Conservation (phyloP, 306 rosid genomes). For the Acacia crassicarpa region DNA sequence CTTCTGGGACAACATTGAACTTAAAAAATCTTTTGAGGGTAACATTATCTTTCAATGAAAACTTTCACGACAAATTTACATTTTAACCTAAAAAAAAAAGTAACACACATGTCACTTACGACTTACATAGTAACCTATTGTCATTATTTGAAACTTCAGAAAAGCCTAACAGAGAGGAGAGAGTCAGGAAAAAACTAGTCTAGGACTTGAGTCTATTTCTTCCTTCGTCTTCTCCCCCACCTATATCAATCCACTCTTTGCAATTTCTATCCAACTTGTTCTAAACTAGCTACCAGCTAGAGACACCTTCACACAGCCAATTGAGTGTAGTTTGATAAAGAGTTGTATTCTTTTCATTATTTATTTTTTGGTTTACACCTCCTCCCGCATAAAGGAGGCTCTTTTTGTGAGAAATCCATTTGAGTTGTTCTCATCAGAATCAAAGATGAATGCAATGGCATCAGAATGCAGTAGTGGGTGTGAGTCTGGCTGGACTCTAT, state of each 20-base stretch:
- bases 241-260: conserved; percentile 26
- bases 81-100: neutral
- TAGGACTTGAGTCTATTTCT: conserved; percentile 47
- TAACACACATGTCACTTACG: neutral
- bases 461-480: conserved; percentile 90
- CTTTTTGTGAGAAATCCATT: conserved; percentile 6
- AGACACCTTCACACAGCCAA: conserved; percentile 30
- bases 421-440: conserved; percentile 13
- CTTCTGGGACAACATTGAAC: too few relatives aligned
- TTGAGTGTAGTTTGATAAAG: conserved; percentile 2
- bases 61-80: too few relatives aligned
- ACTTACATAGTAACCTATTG: neutral
- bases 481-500: conserved; percentile 98
- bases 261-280: conserved; percentile 37
- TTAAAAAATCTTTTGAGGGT: neutral
- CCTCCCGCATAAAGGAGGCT: conserved; percentile 36
- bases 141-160: neutral
- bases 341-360: conserved; percentile 11
- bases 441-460: conserved; percentile 56
- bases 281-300: conserved; percentile 1
- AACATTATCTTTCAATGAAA: too few relatives aligned
- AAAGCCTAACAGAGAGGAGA: conserved; percentile 30
- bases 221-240: conserved; percentile 41
- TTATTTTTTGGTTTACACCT: conserved; percentile 20
- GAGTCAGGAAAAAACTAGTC: conserved; percentile 62